Evolutionary conservation across 345 rosid genomes (phyloP), one percentile per base, ranked within the genome.

Genomic region (Citrus unshiu): DNA sequence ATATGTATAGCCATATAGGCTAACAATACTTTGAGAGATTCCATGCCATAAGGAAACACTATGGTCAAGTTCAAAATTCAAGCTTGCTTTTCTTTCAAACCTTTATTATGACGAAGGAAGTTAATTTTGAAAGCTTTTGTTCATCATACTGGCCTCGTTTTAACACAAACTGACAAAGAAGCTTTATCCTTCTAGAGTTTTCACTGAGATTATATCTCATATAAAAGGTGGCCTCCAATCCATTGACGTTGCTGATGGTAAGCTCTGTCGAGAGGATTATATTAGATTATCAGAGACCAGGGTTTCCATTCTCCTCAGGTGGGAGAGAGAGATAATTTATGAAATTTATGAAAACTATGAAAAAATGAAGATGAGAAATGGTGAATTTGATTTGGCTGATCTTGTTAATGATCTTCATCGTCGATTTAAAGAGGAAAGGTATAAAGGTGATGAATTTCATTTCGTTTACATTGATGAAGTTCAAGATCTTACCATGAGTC

Each of bases 391-490:
- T 77, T 66, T 86, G 81, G 86, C 94, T 3, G 94, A 91, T 86
- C 37, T 91, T 16, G 92, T 91, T 49, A 84, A 32, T 67, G 92
- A 89, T 83, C 83, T 91, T 46, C 92, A 89, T 74, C 4, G 6
- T 39, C 88, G 94, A 32, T 73, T 91, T 69, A 71, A 68, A 37
- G 27, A 4, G 8, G 78, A 72, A 70, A 75, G 32, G 21, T 84
- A 84, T 60, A 65, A 27, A 21, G 89, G 85, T 32, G 85, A 86
- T 2, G 4, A 49, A 7, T 78, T 90, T 80, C 81, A 87, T 68
- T 90, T 85, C 79, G 89, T 90, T 51, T 90, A 89, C 61, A 77
- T 90, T 21, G 93, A 90, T 68, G 91, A 90, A 73, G 93, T 90
- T 59, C 93, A 90, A 70, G 93, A 90, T 85, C 90, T 89, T 7